Percentiles rank a stretch among this genome's conserved stretches.
These are phyloP conservation scores for Xenoacremonium recifei DNA, from an alignment of 2,329 filamentous ascomycete species.

Conservation along the genomic window DNA sequence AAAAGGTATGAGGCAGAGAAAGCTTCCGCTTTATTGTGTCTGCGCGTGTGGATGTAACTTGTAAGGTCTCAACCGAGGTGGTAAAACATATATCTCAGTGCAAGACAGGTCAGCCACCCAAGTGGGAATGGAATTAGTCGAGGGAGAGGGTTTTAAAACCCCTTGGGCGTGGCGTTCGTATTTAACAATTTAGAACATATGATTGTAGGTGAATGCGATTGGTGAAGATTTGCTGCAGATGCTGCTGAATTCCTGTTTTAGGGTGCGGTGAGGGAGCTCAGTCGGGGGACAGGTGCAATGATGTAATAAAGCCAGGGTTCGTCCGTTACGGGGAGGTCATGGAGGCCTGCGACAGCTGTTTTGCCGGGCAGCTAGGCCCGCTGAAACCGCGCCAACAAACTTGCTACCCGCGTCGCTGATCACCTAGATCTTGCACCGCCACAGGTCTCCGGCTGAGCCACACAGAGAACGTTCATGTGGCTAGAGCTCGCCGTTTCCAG, in stretches of 20 bases:
- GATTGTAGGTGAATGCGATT: background rate
- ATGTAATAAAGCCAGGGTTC: too few relatives aligned
- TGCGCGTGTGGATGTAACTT: too few relatives aligned
- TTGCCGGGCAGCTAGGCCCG: too few relatives aligned
- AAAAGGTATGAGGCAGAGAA: too few relatives aligned
- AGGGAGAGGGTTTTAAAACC: slow-evolving; percentile 2
- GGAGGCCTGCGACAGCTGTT: too few relatives aligned
- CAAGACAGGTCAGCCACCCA: slow-evolving; percentile 12
- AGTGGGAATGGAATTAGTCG: slow-evolving; percentile 5
- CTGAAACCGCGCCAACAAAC: too few relatives aligned
- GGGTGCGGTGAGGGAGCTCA: slow-evolving; percentile 18
- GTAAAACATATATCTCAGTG: slow-evolving; percentile 10
- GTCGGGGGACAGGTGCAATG: slow-evolving; percentile 15
- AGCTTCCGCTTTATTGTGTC: too few relatives aligned
- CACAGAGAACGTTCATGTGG: background rate
- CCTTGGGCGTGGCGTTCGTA: slow-evolving; percentile 2
- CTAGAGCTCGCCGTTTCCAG: background rate
- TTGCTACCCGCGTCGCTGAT: too few relatives aligned
- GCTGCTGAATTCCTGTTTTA: slow-evolving; percentile 18
- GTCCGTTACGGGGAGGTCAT: too few relatives aligned
- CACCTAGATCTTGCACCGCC: background rate
- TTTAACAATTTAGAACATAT: slow-evolving; percentile 2
- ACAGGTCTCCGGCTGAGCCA: background rate
- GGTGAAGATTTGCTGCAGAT: background rate
- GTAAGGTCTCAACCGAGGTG: too few relatives aligned